phyloP scores from a whole-genome alignment of 108 stramenopile species.

The Schizochytrium sp. region DNA sequence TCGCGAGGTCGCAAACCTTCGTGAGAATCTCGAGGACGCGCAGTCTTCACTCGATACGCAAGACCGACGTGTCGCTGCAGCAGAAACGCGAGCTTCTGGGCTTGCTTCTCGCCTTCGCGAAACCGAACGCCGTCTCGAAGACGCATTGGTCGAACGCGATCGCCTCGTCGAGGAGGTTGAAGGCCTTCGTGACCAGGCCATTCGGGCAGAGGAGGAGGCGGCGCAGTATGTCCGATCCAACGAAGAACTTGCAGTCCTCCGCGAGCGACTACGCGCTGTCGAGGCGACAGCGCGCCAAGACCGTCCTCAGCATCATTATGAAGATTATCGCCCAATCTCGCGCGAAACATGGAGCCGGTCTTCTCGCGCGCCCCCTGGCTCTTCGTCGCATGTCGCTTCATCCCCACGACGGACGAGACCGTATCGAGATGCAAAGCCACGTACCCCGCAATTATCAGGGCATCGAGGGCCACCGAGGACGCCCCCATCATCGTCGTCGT shows the following conservation, averaged over 20 bases:
- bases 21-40: not conserved
- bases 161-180: not conserved
- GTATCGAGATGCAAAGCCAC: too few relatives aligned
- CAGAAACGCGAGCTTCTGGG: not conserved
- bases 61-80: not conserved
- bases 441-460: too few relatives aligned
- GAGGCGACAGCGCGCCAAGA: not conserved
- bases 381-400: too few relatives aligned
- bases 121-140: not conserved
- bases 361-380: too few relatives aligned
- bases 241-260: not conserved
- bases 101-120: not conserved
- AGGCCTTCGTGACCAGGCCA: not conserved
- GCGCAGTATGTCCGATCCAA: not conserved
- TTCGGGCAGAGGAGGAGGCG: not conserved
- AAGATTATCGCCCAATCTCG: too few relatives aligned
- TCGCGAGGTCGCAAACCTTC: not conserved
- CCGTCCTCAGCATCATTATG: too few relatives aligned
- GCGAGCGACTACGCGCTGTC: not conserved
- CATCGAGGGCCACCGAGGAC: too few relatives aligned
- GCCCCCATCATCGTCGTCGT: too few relatives aligned
- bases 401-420: too few relatives aligned
- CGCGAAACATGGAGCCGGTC: too few relatives aligned
- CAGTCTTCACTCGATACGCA: not conserved
- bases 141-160: not conserved